A percentile compares a stretch with the other conserved stretches of the same genome.
These are phyloP conservation scores for Olyra latifolia DNA, from an alignment of 176 grass and related monocot species.

Conservation along the genomic window DNA sequence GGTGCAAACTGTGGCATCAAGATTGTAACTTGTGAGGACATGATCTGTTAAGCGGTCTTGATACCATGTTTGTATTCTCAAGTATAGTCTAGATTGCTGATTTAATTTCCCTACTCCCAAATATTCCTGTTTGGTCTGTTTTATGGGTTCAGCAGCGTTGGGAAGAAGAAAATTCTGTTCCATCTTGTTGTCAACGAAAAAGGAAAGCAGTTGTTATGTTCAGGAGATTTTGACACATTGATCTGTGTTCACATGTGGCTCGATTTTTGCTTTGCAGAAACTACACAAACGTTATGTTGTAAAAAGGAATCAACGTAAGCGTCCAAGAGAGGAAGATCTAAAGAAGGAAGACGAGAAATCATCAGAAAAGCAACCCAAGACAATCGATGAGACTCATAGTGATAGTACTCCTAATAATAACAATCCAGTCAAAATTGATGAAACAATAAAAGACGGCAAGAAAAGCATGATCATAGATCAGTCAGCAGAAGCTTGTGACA, in stretches of 20 bases:
- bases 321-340: constrained; percentile 57
- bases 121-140: not conserved
- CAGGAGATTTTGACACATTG: not conserved
- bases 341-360: constrained; percentile 43
- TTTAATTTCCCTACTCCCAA: not conserved
- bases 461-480: constrained; percentile 33
- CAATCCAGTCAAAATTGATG: constrained; percentile 16
- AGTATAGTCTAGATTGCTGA: not conserved
- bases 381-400: constrained; percentile 13
- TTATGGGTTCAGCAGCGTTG: not conserved
- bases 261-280: constrained; percentile 44
- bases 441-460: constrained; percentile 8
- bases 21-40: not conserved
- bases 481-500: constrained; percentile 18
- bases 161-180: not conserved
- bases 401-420: constrained; percentile 27
- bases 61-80: constrained; percentile 16
- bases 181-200: not conserved
- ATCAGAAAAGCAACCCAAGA: constrained; percentile 46
- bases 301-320: constrained; percentile 59
- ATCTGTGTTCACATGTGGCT: not conserved
- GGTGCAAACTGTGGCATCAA: not conserved
- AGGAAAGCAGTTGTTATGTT: not conserved
- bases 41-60: not conserved
- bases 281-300: constrained; percentile 42